Evolutionary conservation across 1,284 basidiomycete genomes (phyloP).

Genomic region (Papiliotrema fonsecae): DNA sequence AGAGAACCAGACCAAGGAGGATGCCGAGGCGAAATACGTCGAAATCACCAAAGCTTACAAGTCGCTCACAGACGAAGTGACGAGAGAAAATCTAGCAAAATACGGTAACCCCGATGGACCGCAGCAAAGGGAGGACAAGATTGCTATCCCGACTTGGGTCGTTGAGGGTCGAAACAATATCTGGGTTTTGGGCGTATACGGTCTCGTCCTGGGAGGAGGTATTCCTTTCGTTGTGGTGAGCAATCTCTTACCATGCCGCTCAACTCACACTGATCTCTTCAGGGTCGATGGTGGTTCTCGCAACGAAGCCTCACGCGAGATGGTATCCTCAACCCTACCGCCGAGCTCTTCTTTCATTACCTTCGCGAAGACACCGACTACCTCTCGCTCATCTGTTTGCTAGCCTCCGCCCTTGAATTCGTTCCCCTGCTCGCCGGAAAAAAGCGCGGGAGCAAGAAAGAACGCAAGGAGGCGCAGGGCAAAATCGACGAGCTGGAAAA

Average conservation of each 20-base stretch:
- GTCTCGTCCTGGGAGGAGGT: conserved; percentile 75
- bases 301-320: conserved; percentile 88
- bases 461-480: conserved; percentile 46
- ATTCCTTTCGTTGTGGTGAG: conserved; percentile 80
- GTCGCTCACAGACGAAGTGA: conserved; percentile 89
- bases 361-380: conserved; percentile 75
- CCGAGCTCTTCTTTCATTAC: conserved; percentile 83
- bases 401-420: conserved; percentile 71
- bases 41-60: conserved; percentile 98
- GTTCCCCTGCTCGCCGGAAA: conserved; percentile 27
- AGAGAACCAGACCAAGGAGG: conserved; percentile 79
- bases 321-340: conserved; percentile 76
- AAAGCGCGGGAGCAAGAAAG: conserved; percentile 41
- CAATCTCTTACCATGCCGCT: conserved; percentile 13
- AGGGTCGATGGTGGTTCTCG: conserved; percentile 98
- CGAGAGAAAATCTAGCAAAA: conserved; percentile 82
- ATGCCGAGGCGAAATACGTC: conserved; percentile 84
- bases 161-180: conserved; percentile 87
- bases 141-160: conserved; percentile 92
- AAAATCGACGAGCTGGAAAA: conserved; percentile 59
- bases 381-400: conserved; percentile 66
- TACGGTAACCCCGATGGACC: conserved; percentile 97
- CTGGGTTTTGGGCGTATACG: conserved; percentile 86
- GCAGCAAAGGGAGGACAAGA: conserved; percentile 90
- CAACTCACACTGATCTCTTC: background rate